A percentile compares a stretch with the other conserved stretches of the same genome.
phyloP scores from a whole-genome alignment of 805 yeast genomes.

The Lachancea kluyveri region DNA sequence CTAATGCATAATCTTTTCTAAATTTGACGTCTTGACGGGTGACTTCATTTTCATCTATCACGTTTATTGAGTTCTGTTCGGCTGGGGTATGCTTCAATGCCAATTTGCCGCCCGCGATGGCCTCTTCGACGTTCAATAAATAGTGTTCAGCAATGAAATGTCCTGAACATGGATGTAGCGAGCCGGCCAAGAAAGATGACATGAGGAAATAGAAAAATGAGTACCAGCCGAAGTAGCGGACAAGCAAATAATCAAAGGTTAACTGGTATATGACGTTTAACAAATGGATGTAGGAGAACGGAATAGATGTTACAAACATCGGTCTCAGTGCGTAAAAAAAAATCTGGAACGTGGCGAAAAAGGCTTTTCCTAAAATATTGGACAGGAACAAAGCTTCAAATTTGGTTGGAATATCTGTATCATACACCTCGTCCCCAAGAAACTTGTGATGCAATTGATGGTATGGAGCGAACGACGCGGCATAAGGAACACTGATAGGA shows the following conservation, averaged over 20 bases:
- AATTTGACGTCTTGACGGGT: slow-evolving; percentile 12
- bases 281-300: slow-evolving; percentile 69
- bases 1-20: slow-evolving; percentile 38
- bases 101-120: slow-evolving; percentile 14
- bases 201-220: slow-evolving; percentile 60
- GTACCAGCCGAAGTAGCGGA: slow-evolving; percentile 56
- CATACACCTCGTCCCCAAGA: slow-evolving; percentile 75
- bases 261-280: slow-evolving; percentile 56
- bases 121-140: slow-evolving; percentile 52
- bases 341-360: slow-evolving; percentile 85
- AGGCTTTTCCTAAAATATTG: slow-evolving; percentile 78
- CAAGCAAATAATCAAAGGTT: slow-evolving; percentile 49
- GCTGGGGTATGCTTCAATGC: slow-evolving; percentile 20
- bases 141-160: slow-evolving; percentile 96
- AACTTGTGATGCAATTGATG: slow-evolving; percentile 90
- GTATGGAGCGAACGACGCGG: slow-evolving; percentile 81
- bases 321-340: slow-evolving; percentile 88
- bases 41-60: slow-evolving; percentile 6
- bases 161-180: slow-evolving; percentile 90
- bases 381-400: slow-evolving; percentile 71
- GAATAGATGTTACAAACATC: slow-evolving; percentile 71
- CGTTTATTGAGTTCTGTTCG: slow-evolving; percentile 6
- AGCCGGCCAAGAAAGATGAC: slow-evolving; percentile 83
- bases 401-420: slow-evolving; percentile 82
- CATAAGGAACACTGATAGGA: slow-evolving; percentile 87